These are phyloP conservation scores for Pugionium cornutum DNA, from an alignment of 345 rosid genomes.

Conservation along the genomic window DNA sequence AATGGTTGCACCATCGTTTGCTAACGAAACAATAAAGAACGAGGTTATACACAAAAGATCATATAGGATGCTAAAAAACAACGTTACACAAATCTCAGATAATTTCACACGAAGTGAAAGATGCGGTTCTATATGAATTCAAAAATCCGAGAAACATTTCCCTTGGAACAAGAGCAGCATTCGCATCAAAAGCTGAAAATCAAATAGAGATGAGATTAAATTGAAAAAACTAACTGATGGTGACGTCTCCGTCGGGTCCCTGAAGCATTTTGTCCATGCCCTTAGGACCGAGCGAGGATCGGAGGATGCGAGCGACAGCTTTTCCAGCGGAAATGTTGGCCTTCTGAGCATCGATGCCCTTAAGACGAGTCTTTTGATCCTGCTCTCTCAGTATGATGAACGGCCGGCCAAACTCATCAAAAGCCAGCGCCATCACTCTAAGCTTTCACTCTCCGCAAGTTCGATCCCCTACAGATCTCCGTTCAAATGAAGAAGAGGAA, in stretches of 20 bases:
- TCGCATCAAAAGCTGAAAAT: neutral
- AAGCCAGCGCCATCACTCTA: constrained; percentile 76
- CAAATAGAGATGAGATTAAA: constrained; percentile 30
- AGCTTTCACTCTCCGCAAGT: neutral
- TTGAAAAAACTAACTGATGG: constrained; percentile 56
- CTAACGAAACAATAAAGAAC: constrained; percentile 34
- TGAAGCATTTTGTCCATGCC: constrained; percentile 99
- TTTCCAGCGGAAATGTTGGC: constrained; percentile 83
- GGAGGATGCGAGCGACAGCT: constrained; percentile 93
- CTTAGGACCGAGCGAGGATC: constrained; percentile 95
- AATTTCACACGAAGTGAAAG: neutral
- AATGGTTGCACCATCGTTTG: constrained; percentile 97
- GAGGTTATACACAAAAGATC: neutral
- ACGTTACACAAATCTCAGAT: neutral
- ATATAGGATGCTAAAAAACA: neutral
- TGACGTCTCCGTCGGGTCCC: constrained; percentile 95
- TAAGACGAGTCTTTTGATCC: constrained; percentile 70
- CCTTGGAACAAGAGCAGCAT: neutral
- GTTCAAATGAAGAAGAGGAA: constrained; percentile 6
- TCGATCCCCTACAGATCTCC: neutral
- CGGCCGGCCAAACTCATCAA: constrained; percentile 94
- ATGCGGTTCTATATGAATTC: too few relatives aligned
- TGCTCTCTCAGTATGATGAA: constrained; percentile 76
- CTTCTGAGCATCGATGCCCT: constrained; percentile 95
- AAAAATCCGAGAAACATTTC: too few relatives aligned